phyloP scores from a whole-genome alignment of 2,329 filamentous ascomycete species.

The Aspergillus caelatus region DNA sequence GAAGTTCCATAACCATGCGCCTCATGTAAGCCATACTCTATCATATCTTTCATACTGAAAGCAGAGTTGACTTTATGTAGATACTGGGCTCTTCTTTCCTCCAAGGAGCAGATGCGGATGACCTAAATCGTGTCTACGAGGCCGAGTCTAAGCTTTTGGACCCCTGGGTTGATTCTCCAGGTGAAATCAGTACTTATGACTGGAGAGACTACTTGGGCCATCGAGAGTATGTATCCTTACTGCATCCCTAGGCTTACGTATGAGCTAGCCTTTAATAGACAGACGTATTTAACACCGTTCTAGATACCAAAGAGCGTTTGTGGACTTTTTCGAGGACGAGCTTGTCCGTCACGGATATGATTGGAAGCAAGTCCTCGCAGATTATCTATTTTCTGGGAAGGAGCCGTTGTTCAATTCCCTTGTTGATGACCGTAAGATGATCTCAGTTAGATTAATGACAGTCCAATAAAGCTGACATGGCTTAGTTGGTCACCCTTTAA shows the following conservation, averaged over 20 bases:
- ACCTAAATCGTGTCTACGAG: conserved; percentile 82
- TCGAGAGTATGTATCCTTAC: conserved; percentile 53
- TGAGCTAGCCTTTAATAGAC: neutral
- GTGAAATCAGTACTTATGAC: conserved; percentile 79
- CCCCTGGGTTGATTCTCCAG: conserved; percentile 80
- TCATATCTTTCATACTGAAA: neutral
- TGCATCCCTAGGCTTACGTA: neutral
- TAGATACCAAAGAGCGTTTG: conserved; percentile 82
- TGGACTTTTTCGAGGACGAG: conserved; percentile 96
- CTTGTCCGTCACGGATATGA: conserved; percentile 77
- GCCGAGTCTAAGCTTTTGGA: conserved; percentile 71
- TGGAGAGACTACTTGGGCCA: conserved; percentile 86
- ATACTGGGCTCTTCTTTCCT: conserved; percentile 83
- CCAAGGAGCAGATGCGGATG: conserved; percentile 71
- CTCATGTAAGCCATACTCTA: conserved; percentile 60
- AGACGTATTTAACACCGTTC: neutral
- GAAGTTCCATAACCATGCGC: conserved; percentile 78
- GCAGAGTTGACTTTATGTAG: conserved; percentile 37
- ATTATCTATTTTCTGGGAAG: conserved; percentile 70
- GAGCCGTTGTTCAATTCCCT: conserved; percentile 80
- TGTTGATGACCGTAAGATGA: conserved; percentile 71
- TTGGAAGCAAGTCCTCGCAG: conserved; percentile 75
- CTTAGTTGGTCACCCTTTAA: conserved; percentile 86
- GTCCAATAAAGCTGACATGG: neutral
- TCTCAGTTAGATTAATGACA: neutral